Conservation (phyloP, 2,329 filamentous ascomycete genomes). For the Parafenestella ontariensis region DNA sequence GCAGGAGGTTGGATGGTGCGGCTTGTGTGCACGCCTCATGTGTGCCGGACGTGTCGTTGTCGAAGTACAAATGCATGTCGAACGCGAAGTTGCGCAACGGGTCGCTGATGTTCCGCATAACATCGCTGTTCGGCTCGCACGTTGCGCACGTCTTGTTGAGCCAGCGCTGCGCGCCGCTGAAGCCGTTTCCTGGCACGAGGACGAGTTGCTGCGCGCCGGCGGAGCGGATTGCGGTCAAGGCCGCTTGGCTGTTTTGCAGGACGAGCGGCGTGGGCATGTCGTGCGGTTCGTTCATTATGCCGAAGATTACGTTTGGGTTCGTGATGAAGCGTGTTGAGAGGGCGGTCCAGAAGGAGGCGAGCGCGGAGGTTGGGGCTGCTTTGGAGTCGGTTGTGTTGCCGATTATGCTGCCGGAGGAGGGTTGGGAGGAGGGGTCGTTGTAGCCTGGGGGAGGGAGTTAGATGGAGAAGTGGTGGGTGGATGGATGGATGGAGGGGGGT, state of each 20-base stretch:
- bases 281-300: slow-evolving; percentile 60
- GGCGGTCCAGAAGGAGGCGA: slow-evolving; percentile 59
- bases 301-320: slow-evolving; percentile 57
- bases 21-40: slow-evolving; percentile 56
- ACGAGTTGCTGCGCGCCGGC: slow-evolving; percentile 57
- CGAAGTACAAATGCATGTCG: slow-evolving; percentile 62
- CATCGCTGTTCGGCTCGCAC: slow-evolving; percentile 48
- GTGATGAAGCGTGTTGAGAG: slow-evolving; percentile 54
- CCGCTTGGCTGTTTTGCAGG: slow-evolving; percentile 57
- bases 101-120: slow-evolving; percentile 54
- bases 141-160: slow-evolving; percentile 43
- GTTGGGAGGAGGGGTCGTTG: slow-evolving; percentile 59
- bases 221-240: slow-evolving; percentile 55
- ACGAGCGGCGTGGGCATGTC: slow-evolving; percentile 58
- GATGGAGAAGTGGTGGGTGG: background rate
- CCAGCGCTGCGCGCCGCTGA: slow-evolving; percentile 59
- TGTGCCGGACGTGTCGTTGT: slow-evolving; percentile 56
- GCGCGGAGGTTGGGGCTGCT: slow-evolving; percentile 57
- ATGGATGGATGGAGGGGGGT: background rate
- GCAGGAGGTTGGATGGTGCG: slow-evolving; percentile 51
- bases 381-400: slow-evolving; percentile 55
- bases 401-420: slow-evolving; percentile 58
- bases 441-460: slow-evolving; percentile 37
- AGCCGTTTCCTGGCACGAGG: slow-evolving; percentile 59
- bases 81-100: slow-evolving; percentile 58